These are phyloP conservation scores for Polytolypa hystricis DNA, from an alignment of 2,329 filamentous ascomycete genomes.

Conservation along the genomic window DNA sequence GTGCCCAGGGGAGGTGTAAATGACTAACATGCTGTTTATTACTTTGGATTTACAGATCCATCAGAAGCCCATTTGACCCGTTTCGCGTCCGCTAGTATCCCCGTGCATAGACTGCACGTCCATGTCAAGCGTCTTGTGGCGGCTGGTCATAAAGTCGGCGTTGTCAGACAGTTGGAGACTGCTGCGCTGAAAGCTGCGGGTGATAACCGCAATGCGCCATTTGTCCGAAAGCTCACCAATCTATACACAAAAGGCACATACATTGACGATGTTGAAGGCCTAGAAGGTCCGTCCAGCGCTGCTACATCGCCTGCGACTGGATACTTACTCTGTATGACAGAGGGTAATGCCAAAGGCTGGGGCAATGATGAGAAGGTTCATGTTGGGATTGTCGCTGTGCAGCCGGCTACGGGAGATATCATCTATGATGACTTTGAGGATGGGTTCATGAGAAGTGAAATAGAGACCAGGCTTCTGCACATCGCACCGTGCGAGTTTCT, in stretches of 20 bases:
- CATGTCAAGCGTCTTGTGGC: slow-evolving; percentile 88
- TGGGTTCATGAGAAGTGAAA: slow-evolving; percentile 91
- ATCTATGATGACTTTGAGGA: slow-evolving; percentile 95
- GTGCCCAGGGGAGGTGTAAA: background rate
- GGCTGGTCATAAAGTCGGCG: slow-evolving; percentile 90
- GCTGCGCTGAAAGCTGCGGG: slow-evolving; percentile 91
- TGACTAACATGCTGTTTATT: slow-evolving; percentile 9
- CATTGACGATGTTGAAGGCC: slow-evolving; percentile 79
- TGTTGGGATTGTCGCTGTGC: slow-evolving; percentile 84
- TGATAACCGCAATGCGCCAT: slow-evolving; percentile 86
- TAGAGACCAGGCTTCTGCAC: slow-evolving; percentile 89
- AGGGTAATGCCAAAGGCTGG: slow-evolving; percentile 64
- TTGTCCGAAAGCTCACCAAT: slow-evolving; percentile 85
- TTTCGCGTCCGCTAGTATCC: slow-evolving; percentile 93
- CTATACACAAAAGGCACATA: slow-evolving; percentile 98
- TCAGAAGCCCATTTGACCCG: slow-evolving; percentile 86
- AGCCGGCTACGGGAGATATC: slow-evolving; percentile 90
- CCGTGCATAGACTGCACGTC: slow-evolving; percentile 79
- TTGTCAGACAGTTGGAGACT: slow-evolving; percentile 89
- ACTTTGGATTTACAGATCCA: slow-evolving; percentile 42
- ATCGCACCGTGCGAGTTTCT: slow-evolving; percentile 94
- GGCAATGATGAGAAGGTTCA: slow-evolving; percentile 90
- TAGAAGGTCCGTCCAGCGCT: slow-evolving; percentile 50
- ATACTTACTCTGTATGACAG: slow-evolving; percentile 88
- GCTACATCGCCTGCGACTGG: slow-evolving; percentile 53